Evolutionary conservation across 2,329 filamentous ascomycete genomes (phyloP).

Genomic region (Aureobasidium sp.): DNA sequence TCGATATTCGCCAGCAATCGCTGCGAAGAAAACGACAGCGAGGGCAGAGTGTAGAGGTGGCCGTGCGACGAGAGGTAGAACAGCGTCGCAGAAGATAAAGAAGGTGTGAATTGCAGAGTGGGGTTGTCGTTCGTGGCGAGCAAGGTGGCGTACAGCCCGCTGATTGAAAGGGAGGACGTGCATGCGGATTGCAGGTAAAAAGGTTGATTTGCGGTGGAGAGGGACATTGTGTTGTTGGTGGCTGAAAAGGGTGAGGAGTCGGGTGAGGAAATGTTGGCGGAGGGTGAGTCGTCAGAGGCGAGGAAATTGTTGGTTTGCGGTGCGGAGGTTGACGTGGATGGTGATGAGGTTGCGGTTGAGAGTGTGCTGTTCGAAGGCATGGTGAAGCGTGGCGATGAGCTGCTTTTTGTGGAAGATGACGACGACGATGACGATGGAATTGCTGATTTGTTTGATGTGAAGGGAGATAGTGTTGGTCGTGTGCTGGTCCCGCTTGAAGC

Average conservation of each 20-base stretch:
- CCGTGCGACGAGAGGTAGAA: not conserved
- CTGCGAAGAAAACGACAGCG: not conserved
- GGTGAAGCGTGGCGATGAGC: not conserved
- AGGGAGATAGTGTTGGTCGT: not conserved
- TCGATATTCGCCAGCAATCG: constrained; percentile 21
- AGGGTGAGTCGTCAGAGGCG: not conserved
- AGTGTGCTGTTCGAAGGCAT: not conserved
- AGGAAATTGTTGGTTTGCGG: not conserved
- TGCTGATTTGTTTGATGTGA: not conserved
- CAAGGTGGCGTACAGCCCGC: not conserved
- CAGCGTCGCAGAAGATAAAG: not conserved
- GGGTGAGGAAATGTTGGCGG: not conserved
- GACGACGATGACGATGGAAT: not conserved
- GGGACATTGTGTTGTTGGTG: not conserved
- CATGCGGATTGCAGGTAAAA: not conserved
- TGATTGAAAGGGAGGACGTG: not conserved
- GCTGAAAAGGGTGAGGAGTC: not conserved
- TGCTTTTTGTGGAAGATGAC: not conserved
- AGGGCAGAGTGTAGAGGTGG: not conserved
- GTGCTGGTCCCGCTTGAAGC: not conserved
- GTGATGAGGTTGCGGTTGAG: not conserved
- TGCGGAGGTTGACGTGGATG: not conserved
- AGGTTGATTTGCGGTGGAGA: not conserved
- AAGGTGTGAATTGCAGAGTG: not conserved
- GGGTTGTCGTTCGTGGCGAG: not conserved